Evolutionary conservation across 495 filamentous ascomycete genomes (phyloP).

Genomic region (Echria macrotheca): DNA sequence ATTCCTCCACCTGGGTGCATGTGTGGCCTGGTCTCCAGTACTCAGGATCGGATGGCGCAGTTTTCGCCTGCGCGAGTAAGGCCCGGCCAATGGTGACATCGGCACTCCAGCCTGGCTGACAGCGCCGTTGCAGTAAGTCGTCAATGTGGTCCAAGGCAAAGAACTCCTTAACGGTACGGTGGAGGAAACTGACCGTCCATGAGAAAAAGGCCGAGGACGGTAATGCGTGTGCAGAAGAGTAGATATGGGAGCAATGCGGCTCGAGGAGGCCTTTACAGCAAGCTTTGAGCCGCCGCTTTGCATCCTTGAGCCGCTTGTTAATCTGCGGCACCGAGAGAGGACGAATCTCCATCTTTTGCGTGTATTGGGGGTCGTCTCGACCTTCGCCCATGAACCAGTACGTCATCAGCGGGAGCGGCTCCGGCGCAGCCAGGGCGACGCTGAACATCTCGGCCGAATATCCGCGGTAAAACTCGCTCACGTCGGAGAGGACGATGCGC

Average conservation of each 20-base stretch:
- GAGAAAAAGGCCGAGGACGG: not conserved
- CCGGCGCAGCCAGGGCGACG: conserved; percentile 4
- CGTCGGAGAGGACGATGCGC: conserved; percentile 16
- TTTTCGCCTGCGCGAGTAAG: no score
- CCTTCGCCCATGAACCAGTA: conserved; percentile 13
- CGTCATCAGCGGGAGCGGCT: conserved; percentile 11
- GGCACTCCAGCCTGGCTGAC: no score
- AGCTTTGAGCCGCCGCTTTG: conserved; percentile 7
- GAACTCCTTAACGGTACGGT: conserved; percentile 20
- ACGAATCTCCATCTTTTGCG: no score
- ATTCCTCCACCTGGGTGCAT: no score
- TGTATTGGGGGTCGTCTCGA: conserved; percentile 11
- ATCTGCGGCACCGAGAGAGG: not conserved
- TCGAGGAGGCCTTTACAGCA: conserved; percentile 16
- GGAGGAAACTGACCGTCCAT: conserved; percentile 16
- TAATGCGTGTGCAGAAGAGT: not conserved
- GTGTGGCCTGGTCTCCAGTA: no score
- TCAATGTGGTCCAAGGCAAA: no score
- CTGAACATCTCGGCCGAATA: conserved; percentile 9
- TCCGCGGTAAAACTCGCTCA: conserved; percentile 11
- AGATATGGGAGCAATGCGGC: not conserved
- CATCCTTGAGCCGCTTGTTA: not conserved
- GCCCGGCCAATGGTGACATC: no score
- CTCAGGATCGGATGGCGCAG: no score
- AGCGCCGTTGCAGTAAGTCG: no score